Evolutionary conservation across 352 stramenopile species (phyloP), one percentile per base, ranked within the genome.

Genomic region (Pythium dissimile): DNA sequence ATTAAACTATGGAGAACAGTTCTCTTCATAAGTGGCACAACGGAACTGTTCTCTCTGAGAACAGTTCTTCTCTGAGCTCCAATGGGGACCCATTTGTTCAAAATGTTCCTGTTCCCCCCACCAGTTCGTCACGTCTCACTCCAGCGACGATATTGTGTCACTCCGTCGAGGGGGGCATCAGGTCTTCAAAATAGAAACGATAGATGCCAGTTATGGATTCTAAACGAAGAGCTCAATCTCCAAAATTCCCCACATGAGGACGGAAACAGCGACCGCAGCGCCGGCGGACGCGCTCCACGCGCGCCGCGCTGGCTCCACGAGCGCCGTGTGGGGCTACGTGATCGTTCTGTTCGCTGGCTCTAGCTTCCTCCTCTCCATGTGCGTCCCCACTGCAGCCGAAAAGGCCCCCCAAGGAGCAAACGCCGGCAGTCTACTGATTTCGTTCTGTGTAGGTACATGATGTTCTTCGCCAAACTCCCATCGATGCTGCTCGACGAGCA

Each of bases 291-390:
- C 30, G 30, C 26, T 49, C 39, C 32, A 67, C 27, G 62, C 55
- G 39, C 54, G 53, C 43, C 81, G 77, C 38, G 77, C 73, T 34
- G 82, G 77, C 48, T 89, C 79, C 26, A 92, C 80, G 24, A 88
- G 82, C 49, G 71, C 78, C 43, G 77, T 90, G 26, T 92, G 83
- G 83, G 83, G 78, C 63, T 88, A 89, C 54, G 79, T 93, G 44
- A 76, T 91, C 57, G 78, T 91, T 4, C 58, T 88, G 18, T 30
- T 51, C 11, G 77, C 78, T 6, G 77, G 53, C 1, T 13, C 72
- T 27, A 66, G 41, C 55, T 93, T 91, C 57, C 73, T 89, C 20
- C 47, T 57, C 15, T 83, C 66, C 64, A 89, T 92, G 83, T 89
- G 59, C n/a, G n/a, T n/a, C n/a, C n/a, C n/a, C n/a, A n/a, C n/a